These are phyloP conservation scores for Trifolium subterraneum DNA, from an alignment of 306 rosid genomes.

Conservation along the genomic window DNA sequence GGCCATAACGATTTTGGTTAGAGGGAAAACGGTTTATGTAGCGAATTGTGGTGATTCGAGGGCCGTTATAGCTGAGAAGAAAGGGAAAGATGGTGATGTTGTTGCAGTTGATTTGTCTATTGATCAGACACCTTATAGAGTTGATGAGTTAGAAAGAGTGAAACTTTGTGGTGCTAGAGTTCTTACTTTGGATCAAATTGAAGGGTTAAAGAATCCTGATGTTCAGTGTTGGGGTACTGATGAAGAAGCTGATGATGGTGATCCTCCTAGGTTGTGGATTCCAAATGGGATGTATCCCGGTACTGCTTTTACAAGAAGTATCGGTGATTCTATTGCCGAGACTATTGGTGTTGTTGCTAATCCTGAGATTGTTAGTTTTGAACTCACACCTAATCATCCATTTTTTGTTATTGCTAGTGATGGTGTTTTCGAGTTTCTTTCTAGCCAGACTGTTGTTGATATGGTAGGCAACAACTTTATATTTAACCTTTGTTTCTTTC, in stretches of 20 bases:
- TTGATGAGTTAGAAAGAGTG: constrained; percentile 84
- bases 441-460: constrained; percentile 94
- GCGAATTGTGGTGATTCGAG: constrained; percentile 98
- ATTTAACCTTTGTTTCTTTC: constrained; percentile 38
- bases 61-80: constrained; percentile 86
- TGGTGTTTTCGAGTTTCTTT: constrained; percentile 96
- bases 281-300: constrained; percentile 99
- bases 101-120: constrained; percentile 91
- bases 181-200: constrained; percentile 96
- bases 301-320: constrained; percentile 92
- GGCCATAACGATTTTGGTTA: constrained; percentile 79
- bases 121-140: constrained; percentile 89
- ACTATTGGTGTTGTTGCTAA: constrained; percentile 92
- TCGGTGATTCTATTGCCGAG: constrained; percentile 97
- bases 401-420: constrained; percentile 97
- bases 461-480: constrained; percentile 60
- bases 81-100: constrained; percentile 60
- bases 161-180: constrained; percentile 96
- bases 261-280: constrained; percentile 96
- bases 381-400: constrained; percentile 82
- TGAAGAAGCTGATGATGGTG: constrained; percentile 97
- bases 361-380: constrained; percentile 90
- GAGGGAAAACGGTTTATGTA: constrained; percentile 78
- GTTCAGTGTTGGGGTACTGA: constrained; percentile 95
- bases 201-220: constrained; percentile 92